A percentile compares a stretch with the other conserved stretches of the same genome.
Conservation (phyloP, 169 alveolate genomes). For the Plasmodium gonderi region DNA sequence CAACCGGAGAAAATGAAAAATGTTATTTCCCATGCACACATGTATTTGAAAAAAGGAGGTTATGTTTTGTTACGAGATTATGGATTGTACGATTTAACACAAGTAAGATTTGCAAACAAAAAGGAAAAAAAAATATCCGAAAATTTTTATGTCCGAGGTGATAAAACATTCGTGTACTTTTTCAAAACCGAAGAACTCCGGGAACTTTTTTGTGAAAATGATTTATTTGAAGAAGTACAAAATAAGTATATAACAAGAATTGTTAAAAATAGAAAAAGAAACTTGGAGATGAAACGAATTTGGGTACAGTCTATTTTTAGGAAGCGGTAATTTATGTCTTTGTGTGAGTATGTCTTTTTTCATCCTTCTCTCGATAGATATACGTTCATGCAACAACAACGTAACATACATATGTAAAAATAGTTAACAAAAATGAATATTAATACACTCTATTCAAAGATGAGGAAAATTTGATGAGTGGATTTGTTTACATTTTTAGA, state of each 20-base stretch:
- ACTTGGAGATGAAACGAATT: constrained; percentile 67
- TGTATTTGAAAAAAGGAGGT: constrained; percentile 89
- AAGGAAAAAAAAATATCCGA: constrained; percentile 90
- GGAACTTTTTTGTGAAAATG: constrained; percentile 76
- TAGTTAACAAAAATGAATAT: no score
- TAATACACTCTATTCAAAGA: no score
- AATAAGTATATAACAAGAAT: constrained; percentile 65
- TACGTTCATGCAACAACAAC: no score
- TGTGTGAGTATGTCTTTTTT: no score
- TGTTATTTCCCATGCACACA: constrained; percentile 81
- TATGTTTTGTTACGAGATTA: constrained; percentile 93
- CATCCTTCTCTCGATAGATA: no score
- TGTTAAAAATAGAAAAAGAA: constrained; percentile 66
- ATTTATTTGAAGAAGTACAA: constrained; percentile 43
- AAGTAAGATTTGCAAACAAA: constrained; percentile 90
- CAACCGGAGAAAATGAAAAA: constrained; percentile 90
- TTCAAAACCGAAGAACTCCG: constrained; percentile 88
- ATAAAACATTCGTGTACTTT: constrained; percentile 92
- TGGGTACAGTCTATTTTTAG: constrained; percentile 73
- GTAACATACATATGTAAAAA: no score
- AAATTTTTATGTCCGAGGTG: constrained; percentile 92
- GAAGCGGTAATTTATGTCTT: constrained; percentile 30
- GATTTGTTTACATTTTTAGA: no score
- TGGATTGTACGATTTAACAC: constrained; percentile 93
- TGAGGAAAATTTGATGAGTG: no score